Evolutionary conservation across 2,329 filamentous ascomycete species (phyloP).

Genomic region (Epichloe sibirici): DNA sequence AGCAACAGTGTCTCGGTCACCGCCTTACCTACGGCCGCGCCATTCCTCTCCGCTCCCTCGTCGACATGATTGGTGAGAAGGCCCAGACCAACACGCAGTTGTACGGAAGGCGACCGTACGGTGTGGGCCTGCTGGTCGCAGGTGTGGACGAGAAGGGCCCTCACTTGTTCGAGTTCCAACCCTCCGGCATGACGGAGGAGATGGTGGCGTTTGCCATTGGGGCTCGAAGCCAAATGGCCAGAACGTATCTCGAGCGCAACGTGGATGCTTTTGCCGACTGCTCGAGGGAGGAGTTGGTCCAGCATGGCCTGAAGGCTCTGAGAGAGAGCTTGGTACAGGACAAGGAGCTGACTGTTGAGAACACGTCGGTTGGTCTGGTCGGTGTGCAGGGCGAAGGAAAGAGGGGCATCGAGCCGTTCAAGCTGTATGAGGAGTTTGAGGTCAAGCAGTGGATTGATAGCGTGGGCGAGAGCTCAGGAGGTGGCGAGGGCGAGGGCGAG

Average conservation of each 20-base stretch:
- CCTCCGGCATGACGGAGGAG: slow-evolving; percentile 89
- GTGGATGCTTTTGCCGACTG: slow-evolving; percentile 69
- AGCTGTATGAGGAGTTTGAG: slow-evolving; percentile 80
- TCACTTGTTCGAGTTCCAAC: slow-evolving; percentile 97
- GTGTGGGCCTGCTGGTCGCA: slow-evolving; percentile 82
- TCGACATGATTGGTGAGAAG: slow-evolving; percentile 86
- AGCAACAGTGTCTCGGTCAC: slow-evolving; percentile 92
- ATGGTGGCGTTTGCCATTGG: slow-evolving; percentile 96
- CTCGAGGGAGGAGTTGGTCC: slow-evolving; percentile 73
- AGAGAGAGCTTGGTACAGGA: slow-evolving; percentile 96
- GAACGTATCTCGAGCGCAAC: slow-evolving; percentile 91
- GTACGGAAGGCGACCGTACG: slow-evolving; percentile 92
- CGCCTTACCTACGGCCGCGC: slow-evolving; percentile 92
- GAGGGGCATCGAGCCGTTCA: slow-evolving; percentile 64
- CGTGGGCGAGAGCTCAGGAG: slow-evolving; percentile 40
- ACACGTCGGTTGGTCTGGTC: slow-evolving; percentile 83
- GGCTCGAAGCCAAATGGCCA: slow-evolving; percentile 90
- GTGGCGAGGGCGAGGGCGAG: slow-evolving; percentile 26
- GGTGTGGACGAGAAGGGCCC: slow-evolving; percentile 90
- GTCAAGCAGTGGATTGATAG: slow-evolving; percentile 78
- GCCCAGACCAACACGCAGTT: slow-evolving; percentile 97
- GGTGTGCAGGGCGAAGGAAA: slow-evolving; percentile 42
- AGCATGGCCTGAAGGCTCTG: slow-evolving; percentile 78
- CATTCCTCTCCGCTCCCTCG: slow-evolving; percentile 80
- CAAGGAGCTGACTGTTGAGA: slow-evolving; percentile 93